Base-by-base conservation (phyloP, 1,139 yeast genomes). In the Kluyveromyces sp. region DNA sequence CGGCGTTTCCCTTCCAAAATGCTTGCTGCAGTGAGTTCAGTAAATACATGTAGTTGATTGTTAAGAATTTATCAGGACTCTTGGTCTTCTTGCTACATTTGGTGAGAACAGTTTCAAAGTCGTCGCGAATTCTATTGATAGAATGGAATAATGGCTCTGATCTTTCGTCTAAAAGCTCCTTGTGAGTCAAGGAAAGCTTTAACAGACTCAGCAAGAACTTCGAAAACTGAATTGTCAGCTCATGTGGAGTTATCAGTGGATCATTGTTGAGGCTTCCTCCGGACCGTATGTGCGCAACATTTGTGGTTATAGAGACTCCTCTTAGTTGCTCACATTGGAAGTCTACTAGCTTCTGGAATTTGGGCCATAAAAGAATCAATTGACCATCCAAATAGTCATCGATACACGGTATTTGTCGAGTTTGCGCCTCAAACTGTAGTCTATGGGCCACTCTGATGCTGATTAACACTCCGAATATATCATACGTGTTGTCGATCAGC, bases 281-380 rank as follows among this genome's bases (percentile, higher is more conserved):
- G n/a, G 51, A 60, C 31, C 57, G 54, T 2, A 57, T 48, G 36
- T 54, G 66, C 40, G 48, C 55, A 22, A 46, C 46, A 20, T 42
- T 46, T 4, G 52, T 49, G 2, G 57, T 49, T 38, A 60, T 55
- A 13, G 69, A 63, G 31, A 64, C 70, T 45, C 64, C 69, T 49
- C 69, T 76, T 62, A 88, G 67, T 25, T 78, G 75, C 18, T 82
- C 87, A 58, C 94, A 82, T 55, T 88, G 86, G 39, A 75, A 65
- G 61, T 88, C 96, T 42, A 88, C 74, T 33, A 85, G 69, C 41
- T 70, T 73, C 55, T 92, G 94, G 56, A 88, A 84, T 47, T 77
- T 79, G 1, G 96, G 96, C 96, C 96, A 89, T 34, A 89, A 66
- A 0, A 73, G 60, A 39, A 85, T 73, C 47, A 83, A 64, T 49